Evolutionary conservation across 176 grass and related monocot species (phyloP), one percentile per base, ranked within the genome.

Genomic region (Eleusine coracana): DNA sequence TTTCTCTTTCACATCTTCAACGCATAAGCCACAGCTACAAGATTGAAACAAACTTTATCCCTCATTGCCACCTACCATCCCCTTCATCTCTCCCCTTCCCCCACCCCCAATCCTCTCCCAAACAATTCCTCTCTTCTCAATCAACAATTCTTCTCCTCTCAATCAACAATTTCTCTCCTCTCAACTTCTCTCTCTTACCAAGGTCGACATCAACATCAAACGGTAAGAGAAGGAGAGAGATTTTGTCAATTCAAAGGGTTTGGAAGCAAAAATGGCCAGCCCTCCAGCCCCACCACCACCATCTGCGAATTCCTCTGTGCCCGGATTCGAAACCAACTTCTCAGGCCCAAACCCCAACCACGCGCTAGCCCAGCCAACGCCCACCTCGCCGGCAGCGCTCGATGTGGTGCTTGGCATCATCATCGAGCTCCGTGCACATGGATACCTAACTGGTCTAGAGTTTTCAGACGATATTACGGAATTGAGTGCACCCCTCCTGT

Each of bases 221-320:
- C 15, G 1, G 12, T 44, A 37, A 37, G 13, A 16, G 34, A 74
- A 80, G 44, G 0, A 0, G 45, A 46, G 46, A 31, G 62, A 71
- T 62, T 82, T 87, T 38, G 54, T 25, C 73, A 88, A 88, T 10
- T 18, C 73, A 5, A 71, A 83, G 80, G 86, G 74, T 18, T 45
- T 80, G 3, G 10, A 46, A 41, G 78, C n/a, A 85, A 85, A 89
- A 76, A 89, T 81, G 82, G 77, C 5, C n/a, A 11, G 61, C 20
- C 4, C 16, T 11, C 34, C 87, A 80, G 68, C 52, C 77, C 87
- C 82, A 85, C 76, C 81, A 49, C 21, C 51, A 17, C 63, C 64
- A 3, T 12, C 65, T 28, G 74, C 41, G 9, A 59, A 51, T 38
- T 69, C 76, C 81, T 60, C 81, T 62, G 51, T 70, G 76, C 60